Percentiles rank a stretch among this genome's conserved stretches.
Conservation (phyloP, 805 yeast genomes). For the Komagataella populi region DNA sequence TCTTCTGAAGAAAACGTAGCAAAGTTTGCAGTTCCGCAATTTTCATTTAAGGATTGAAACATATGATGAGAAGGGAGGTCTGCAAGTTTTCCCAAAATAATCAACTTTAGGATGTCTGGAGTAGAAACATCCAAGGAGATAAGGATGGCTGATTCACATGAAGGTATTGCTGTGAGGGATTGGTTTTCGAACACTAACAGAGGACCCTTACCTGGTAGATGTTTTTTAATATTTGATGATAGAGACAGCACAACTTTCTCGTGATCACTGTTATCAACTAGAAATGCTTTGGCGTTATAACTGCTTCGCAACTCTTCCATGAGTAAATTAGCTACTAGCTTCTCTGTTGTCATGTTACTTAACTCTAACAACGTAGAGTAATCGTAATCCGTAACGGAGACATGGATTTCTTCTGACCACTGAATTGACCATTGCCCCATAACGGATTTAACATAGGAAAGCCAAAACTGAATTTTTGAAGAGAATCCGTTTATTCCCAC, state of each 20-base stretch:
- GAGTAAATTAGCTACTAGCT: constrained; percentile 35
- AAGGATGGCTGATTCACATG: background rate
- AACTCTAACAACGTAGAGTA: constrained; percentile 23
- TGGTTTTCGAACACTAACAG: background rate
- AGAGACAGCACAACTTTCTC: background rate
- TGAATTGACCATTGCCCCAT: constrained; percentile 43
- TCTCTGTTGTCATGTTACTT: constrained; percentile 29
- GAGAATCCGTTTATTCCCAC: constrained; percentile 21
- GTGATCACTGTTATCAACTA: background rate
- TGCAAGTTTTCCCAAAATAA: background rate
- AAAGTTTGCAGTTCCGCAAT: background rate
- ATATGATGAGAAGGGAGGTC: background rate
- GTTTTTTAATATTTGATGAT: background rate
- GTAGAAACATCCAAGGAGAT: background rate
- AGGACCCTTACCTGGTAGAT: background rate
- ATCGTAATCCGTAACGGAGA: constrained; percentile 10
- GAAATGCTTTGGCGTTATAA: background rate
- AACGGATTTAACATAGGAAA: constrained; percentile 31
- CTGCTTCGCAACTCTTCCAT: constrained; percentile 26
- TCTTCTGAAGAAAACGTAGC: background rate
- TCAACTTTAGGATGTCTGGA: background rate
- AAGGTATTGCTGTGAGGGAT: background rate
- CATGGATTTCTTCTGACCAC: constrained; percentile 24
- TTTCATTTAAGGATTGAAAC: background rate
- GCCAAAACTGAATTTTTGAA: constrained; percentile 34